Conservation (phyloP, 441 rosid species). For the Macaranga tanarius region DNA sequence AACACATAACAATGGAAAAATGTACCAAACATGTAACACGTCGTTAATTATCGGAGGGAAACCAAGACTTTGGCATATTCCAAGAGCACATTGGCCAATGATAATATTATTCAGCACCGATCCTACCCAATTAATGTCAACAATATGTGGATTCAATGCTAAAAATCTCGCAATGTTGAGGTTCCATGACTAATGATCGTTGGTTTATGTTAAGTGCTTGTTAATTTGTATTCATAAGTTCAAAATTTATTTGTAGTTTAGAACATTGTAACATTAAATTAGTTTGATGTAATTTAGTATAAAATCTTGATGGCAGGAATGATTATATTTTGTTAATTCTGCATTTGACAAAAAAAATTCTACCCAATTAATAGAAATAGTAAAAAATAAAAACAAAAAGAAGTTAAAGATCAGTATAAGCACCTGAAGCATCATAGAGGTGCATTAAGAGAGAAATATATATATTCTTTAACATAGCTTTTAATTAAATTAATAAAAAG, state of each 20-base stretch:
- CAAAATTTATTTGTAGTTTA: no score
- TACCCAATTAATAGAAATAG: constrained; percentile 18
- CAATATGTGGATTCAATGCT: no score
- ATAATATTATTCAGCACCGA: constrained; percentile 29
- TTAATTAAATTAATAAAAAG: constrained; percentile 39
- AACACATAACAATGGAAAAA: not conserved
- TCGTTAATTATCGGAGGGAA: not conserved
- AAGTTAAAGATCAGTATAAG: constrained; percentile 19
- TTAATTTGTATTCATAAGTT: no score
- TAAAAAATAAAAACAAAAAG: constrained; percentile 4
- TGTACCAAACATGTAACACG: no score
- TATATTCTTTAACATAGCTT: constrained; percentile 19
- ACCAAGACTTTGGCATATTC: constrained; percentile 9
- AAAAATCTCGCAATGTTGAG: no score
- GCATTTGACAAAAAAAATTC: no score
- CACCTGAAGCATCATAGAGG: constrained; percentile 41
- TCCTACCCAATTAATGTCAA: constrained; percentile 27
- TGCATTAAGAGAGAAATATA: constrained; percentile 24
- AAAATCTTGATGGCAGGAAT: no score
- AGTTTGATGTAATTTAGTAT: no score
- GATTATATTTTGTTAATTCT: no score
- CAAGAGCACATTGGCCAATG: not conserved
- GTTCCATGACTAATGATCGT: no score
- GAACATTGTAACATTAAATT: no score
- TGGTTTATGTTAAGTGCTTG: no score